These are phyloP conservation scores for Taphrina sp. DNA, from an alignment of 1,139 yeast genomes.

Conservation along the genomic window DNA sequence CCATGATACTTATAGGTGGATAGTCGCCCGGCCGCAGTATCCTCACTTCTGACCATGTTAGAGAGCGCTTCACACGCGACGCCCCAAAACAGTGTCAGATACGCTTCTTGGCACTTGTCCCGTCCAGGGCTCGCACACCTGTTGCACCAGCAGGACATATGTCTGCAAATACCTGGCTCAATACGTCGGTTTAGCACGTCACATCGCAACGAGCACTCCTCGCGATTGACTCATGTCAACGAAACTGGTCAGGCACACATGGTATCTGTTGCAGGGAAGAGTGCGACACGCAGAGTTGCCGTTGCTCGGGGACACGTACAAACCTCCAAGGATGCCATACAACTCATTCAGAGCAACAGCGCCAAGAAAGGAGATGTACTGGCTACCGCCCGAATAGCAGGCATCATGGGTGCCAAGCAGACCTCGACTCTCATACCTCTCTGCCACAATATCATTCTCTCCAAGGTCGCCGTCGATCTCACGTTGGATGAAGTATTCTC, in stretches of 20 bases:
- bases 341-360: constrained; percentile 44
- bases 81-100: too few relatives aligned
- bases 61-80: too few relatives aligned
- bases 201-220: too few relatives aligned
- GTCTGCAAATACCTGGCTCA: too few relatives aligned
- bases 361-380: constrained; percentile 55
- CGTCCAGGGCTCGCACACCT: background rate
- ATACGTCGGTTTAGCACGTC: too few relatives aligned
- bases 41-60: too few relatives aligned
- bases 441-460: constrained; percentile 51
- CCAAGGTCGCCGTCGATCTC: constrained; percentile 46
- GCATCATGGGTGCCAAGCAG: constrained; percentile 53
- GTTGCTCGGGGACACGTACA: constrained; percentile 48
- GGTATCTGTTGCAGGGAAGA: constrained; percentile 51
- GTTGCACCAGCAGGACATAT: background rate
- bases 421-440: constrained; percentile 51
- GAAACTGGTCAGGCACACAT: constrained; percentile 51
- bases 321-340: constrained; percentile 42
- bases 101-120: too few relatives aligned
- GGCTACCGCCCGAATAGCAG: constrained; percentile 51
- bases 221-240: constrained; percentile 48
- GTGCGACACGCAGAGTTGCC: constrained; percentile 47
- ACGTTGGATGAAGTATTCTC: constrained; percentile 37
- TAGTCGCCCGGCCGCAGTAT: too few relatives aligned
- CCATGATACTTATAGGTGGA: constrained; percentile 58